Conservation (phyloP, 148 eudicot species). For the Rhododendron ferrugineum region DNA sequence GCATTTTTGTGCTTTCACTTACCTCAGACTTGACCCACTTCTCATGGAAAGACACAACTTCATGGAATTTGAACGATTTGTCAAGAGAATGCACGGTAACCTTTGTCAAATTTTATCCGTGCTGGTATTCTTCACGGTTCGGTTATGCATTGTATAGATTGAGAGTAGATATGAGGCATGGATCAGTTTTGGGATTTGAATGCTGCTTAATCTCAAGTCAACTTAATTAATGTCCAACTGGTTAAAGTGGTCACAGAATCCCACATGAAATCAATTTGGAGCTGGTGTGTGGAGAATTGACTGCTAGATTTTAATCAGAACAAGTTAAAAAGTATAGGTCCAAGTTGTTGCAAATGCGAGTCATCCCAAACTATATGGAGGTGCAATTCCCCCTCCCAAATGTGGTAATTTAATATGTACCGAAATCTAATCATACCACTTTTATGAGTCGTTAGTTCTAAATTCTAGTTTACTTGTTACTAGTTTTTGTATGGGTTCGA, state of each 20-base stretch:
- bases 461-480: neutral
- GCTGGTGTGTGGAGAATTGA: neutral
- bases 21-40: constrained; percentile 59
- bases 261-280: neutral
- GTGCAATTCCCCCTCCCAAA: neutral
- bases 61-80: constrained; percentile 76
- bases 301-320: neutral
- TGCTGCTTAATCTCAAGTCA: neutral
- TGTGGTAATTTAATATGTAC: neutral
- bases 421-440: neutral
- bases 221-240: neutral
- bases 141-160: neutral
- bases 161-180: neutral
- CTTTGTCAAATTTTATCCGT: neutral
- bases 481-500: neutral
- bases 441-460: neutral
- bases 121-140: neutral
- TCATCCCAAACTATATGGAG: neutral
- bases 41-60: constrained; percentile 69
- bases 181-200: constrained; percentile 3
- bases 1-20: constrained; percentile 67
- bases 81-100: constrained; percentile 92
- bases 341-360: neutral
- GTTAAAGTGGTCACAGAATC: constrained; percentile 1
- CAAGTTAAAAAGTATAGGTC: neutral